Evolutionary conservation across 78 protist species (phyloP).

Genomic region (Dictyostelium citrinum): DNA sequence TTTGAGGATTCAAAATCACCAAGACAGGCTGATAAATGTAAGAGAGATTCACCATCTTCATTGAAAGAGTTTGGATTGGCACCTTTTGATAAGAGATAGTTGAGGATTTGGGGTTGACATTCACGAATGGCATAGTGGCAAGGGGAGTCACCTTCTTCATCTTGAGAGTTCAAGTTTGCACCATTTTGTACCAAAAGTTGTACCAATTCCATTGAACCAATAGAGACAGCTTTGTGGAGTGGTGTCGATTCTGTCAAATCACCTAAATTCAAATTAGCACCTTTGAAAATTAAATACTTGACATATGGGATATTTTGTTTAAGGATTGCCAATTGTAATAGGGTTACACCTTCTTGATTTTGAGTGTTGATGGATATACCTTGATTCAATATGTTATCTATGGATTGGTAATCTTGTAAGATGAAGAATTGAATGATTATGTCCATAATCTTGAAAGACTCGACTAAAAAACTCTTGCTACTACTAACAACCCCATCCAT

Average conservation of each 20-base stretch:
- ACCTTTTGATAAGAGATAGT: neutral
- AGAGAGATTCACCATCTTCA: slow-evolving; percentile 69
- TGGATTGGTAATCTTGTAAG: slow-evolving; percentile 6
- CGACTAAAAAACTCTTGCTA: neutral
- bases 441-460: slow-evolving; percentile 35
- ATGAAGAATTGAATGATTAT: slow-evolving; percentile 26
- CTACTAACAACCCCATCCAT: neutral
- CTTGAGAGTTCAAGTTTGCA: slow-evolving; percentile 10
- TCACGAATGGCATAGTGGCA: slow-evolving; percentile 56
- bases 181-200: slow-evolving; percentile 8
- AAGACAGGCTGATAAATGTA: slow-evolving; percentile 28
- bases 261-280: slow-evolving; percentile 34
- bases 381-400: slow-evolving; percentile 6
- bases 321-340: slow-evolving; percentile 12
- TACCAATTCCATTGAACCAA: neutral
- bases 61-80: slow-evolving; percentile 31
- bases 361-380: slow-evolving; percentile 21
- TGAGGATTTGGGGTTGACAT: neutral
- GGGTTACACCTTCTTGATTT: slow-evolving; percentile 32
- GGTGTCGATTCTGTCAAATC: slow-evolving; percentile 14
- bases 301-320: neutral
- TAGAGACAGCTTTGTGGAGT: slow-evolving; percentile 16
- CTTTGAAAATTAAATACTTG: slow-evolving; percentile 21
- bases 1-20: slow-evolving; percentile 27
- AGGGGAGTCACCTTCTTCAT: slow-evolving; percentile 61